Percentiles rank a stretch among this genome's conserved stretches.
Conservation (phyloP, 441 rosid genomes). For the Bruguiera hainesii region DNA sequence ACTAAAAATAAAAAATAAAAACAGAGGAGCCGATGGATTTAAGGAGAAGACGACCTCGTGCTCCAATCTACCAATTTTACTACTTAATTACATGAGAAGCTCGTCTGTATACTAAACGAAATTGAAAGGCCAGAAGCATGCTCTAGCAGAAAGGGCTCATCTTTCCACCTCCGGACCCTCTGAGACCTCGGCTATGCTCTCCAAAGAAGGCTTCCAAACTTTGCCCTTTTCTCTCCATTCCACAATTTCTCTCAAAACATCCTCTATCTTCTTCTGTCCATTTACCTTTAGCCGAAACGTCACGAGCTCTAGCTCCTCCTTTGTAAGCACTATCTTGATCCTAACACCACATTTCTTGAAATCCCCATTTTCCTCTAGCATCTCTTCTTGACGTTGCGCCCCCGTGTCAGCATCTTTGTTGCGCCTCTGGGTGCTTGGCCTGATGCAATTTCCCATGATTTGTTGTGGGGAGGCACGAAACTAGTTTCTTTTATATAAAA, state of each 20-base stretch:
- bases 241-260: constrained; percentile 53
- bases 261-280: constrained; percentile 38
- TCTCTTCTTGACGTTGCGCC: constrained; percentile 16
- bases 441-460: constrained; percentile 73
- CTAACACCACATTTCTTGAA: constrained; percentile 37
- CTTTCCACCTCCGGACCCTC: constrained; percentile 45
- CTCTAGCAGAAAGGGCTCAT: background rate
- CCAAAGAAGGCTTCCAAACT: constrained; percentile 74
- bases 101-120: background rate
- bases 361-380: constrained; percentile 18
- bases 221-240: constrained; percentile 31
- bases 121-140: background rate
- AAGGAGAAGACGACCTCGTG: too few species aligned
- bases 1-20: too few species aligned
- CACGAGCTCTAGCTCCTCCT: constrained; percentile 67
- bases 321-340: constrained; percentile 73
- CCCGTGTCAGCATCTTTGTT: constrained; percentile 23
- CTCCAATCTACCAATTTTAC: too few species aligned
- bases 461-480: constrained; percentile 1
- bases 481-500: background rate
- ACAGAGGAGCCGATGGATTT: background rate
- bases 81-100: too few species aligned
- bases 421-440: constrained; percentile 21
- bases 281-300: constrained; percentile 41
- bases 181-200: constrained; percentile 44